Evolutionary conservation across 805 yeast species (phyloP).

Genomic region (Yarrowia keelungensis): DNA sequence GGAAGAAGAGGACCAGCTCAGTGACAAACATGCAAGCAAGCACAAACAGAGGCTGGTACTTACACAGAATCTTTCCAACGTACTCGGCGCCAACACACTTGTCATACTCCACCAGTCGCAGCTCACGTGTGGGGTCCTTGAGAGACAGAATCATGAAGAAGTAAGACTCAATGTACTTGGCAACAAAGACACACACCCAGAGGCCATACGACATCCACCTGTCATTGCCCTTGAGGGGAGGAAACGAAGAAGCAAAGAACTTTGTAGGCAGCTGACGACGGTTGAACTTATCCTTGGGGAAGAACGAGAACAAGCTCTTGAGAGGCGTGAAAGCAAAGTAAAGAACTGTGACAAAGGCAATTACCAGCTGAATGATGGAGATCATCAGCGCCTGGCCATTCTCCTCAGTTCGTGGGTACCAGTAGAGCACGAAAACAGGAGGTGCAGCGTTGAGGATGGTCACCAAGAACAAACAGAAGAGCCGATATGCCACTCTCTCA

Average conservation of each 20-base stretch:
- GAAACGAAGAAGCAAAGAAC: constrained; percentile 91
- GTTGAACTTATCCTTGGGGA: constrained; percentile 75
- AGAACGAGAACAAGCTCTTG: constrained; percentile 95
- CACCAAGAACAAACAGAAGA: constrained; percentile 72
- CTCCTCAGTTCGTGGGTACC: constrained; percentile 51
- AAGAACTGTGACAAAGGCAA: constrained; percentile 77
- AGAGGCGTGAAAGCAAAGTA: constrained; percentile 95
- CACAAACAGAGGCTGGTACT: constrained; percentile 84
- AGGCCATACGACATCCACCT: constrained; percentile 95
- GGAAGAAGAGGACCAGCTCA: constrained; percentile 92
- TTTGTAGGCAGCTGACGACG: constrained; percentile 92
- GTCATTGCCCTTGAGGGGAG: constrained; percentile 81
- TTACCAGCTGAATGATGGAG: constrained; percentile 57
- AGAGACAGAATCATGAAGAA: constrained; percentile 86
- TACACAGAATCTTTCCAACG: constrained; percentile 76
- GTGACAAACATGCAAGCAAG: constrained; percentile 92
- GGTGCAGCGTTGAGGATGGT: constrained; percentile 60
- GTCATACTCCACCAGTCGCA: constrained; percentile 82
- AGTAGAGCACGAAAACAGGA: constrained; percentile 57
- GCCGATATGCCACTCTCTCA: constrained; percentile 89
- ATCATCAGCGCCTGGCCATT: constrained; percentile 61
- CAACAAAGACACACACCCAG: constrained; percentile 88
- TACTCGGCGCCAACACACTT: constrained; percentile 96
- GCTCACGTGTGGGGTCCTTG: constrained; percentile 91
- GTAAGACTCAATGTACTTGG: constrained; percentile 90